Conservation (phyloP, 2,329 filamentous ascomycete genomes). For the Fusarium heterosporum region DNA sequence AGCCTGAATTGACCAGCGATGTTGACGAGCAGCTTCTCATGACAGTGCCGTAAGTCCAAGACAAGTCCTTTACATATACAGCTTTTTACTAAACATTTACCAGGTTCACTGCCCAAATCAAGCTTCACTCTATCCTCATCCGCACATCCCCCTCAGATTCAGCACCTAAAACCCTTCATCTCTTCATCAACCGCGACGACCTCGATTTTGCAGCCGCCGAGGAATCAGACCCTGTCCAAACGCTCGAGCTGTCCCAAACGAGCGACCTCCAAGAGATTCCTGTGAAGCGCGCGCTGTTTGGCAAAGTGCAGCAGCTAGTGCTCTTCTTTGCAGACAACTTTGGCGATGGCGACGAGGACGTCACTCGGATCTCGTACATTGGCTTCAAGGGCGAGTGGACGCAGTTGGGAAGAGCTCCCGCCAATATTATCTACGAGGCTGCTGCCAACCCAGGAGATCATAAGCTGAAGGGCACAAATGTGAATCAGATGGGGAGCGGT, state of each 20-base stretch:
- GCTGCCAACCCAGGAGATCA: slow-evolving; percentile 94
- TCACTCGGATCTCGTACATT: slow-evolving; percentile 82
- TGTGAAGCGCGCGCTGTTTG: slow-evolving; percentile 89
- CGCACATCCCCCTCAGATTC: slow-evolving; percentile 78
- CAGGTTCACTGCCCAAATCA: slow-evolving; percentile 93
- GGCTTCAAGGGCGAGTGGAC: slow-evolving; percentile 97
- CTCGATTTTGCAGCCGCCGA: slow-evolving; percentile 85
- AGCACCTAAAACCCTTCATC: slow-evolving; percentile 84
- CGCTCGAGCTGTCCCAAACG: slow-evolving; percentile 80
- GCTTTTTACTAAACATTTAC: slow-evolving; percentile 3
- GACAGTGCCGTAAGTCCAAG: slow-evolving; percentile 78
- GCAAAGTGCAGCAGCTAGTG: slow-evolving; percentile 81
- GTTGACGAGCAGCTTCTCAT: slow-evolving; percentile 95
- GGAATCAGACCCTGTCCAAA: slow-evolving; percentile 78
- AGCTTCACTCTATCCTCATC: slow-evolving; percentile 88
- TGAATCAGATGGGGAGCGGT: slow-evolving; percentile 66
- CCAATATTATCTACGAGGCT: slow-evolving; percentile 91
- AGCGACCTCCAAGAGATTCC: slow-evolving; percentile 87
- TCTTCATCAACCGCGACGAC: slow-evolving; percentile 88
- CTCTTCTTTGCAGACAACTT: slow-evolving; percentile 96
- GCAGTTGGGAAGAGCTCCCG: slow-evolving; percentile 76
- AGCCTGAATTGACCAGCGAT: slow-evolving; percentile 85
- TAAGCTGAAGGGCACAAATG: slow-evolving; percentile 68
- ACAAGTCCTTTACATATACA: not conserved
- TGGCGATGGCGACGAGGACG: slow-evolving; percentile 80